Conservation (phyloP, 768 basidiomycete species). For the Gloeophyllum trabeum region DNA sequence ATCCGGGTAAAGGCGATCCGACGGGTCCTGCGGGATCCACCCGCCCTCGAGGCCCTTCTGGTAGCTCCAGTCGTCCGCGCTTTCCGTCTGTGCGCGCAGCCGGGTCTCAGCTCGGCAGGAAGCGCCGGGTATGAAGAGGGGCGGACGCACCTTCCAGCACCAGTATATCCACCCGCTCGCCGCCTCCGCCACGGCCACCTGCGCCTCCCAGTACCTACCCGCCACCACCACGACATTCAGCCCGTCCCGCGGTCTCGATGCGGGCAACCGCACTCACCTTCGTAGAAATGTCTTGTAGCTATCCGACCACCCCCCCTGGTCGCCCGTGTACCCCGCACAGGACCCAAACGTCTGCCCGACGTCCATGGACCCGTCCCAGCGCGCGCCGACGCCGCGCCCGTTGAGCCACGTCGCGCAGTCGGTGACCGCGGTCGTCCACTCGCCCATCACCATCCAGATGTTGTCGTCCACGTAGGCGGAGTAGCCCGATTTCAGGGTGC, state of each 20-base stretch:
- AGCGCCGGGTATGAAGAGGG: background rate
- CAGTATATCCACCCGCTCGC: slow-evolving; percentile 67
- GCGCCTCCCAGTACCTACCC: slow-evolving; percentile 67
- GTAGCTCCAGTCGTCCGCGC: slow-evolving; percentile 70
- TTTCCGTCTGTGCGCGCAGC: slow-evolving; percentile 34
- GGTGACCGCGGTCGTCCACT: slow-evolving; percentile 68
- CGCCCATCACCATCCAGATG: slow-evolving; percentile 69
- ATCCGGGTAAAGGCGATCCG: slow-evolving; percentile 51
- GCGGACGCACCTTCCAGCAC: slow-evolving; percentile 59
- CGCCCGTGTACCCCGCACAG: slow-evolving; percentile 55
- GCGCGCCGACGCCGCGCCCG: slow-evolving; percentile 57
- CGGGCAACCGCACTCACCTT: slow-evolving; percentile 28
- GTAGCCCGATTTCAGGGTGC: slow-evolving; percentile 34
- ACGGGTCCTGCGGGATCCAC: slow-evolving; percentile 67
- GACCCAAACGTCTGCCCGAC: slow-evolving; percentile 40
- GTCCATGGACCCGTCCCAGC: slow-evolving; percentile 54
- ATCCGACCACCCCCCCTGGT: slow-evolving; percentile 41
- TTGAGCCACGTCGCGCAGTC: slow-evolving; percentile 78
- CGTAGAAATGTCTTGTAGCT: slow-evolving; percentile 54
- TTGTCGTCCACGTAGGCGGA: slow-evolving; percentile 35
- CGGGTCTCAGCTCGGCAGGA: background rate
- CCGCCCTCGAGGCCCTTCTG: slow-evolving; percentile 62
- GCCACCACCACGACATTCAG: slow-evolving; percentile 5
- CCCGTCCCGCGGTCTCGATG: slow-evolving; percentile 1
- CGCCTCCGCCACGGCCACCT: slow-evolving; percentile 62